Evolutionary conservation across 345 rosid genomes (phyloP), one percentile per base, ranked within the genome.

Genomic region (Ceriops zippeliana): DNA sequence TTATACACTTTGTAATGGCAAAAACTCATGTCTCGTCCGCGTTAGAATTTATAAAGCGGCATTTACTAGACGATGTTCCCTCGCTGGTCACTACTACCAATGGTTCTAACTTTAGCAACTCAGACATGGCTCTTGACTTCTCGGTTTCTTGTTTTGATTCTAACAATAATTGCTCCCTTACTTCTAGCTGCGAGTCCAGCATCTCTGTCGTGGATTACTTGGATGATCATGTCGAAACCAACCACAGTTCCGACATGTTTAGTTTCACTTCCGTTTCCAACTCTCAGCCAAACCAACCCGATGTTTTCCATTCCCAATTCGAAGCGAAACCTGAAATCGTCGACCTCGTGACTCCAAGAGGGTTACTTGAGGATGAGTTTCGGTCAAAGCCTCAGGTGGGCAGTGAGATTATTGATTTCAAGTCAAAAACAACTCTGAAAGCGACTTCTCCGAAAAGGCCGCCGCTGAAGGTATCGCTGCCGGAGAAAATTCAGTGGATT

Each of bases 401-500:
- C 62, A 35, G 24, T 15, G 54, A 10, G 24, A 19, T 60, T 57
- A 61, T 75, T 2, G 61, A 80, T n/a, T 73, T 79, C 32, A 74
- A 75, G 66, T 27, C 79, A 6, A 77, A 67, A 13, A 42, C 49
- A 3, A 42, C 19, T 19, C 26, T 27, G 59, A 24, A 24, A 56
- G 4, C 10, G 0, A 24, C 15, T 11, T 21, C 13, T 24, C 59
- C 59, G 1, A 24, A 10, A 24, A 24, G 31, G 66, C 91, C 84
- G 70, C 65, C 82, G 24, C 69, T 88, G 53, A 79, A 85, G 66
- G 76, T 90, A 69, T 78, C 88, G 1, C 69, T 78, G 1, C 98
- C 92, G 3, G 68, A 51, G 9, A 74, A 79, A 63, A 73, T 86
- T 22, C 82, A 84, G 52, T 85, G 88, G 88, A 82, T 80, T 47